phyloP scores from a whole-genome alignment of 1,284 basidiomycete species.

The Ceratobasidium sp. region DNA sequence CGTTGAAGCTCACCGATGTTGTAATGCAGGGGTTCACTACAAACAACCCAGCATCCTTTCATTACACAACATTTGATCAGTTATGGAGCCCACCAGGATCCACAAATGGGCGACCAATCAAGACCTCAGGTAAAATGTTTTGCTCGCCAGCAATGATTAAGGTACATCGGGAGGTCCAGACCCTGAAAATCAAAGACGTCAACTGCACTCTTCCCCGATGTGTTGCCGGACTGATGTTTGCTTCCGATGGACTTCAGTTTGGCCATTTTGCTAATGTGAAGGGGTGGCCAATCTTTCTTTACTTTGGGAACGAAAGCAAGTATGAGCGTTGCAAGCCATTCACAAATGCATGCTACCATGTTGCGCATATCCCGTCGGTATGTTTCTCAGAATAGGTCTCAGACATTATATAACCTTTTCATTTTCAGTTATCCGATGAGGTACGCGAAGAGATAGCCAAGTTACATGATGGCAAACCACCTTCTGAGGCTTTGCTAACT shows the following conservation, averaged over 20 bases:
- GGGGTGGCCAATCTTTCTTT: slow-evolving; percentile 46
- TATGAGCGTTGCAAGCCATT: slow-evolving; percentile 45
- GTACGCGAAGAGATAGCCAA: background rate
- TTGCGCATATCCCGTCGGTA: slow-evolving; percentile 50
- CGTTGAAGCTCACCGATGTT: background rate
- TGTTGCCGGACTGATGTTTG: slow-evolving; percentile 49
- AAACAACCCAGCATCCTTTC: background rate
- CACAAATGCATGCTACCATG: slow-evolving; percentile 45
- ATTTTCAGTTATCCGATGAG: background rate
- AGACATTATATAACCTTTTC: background rate
- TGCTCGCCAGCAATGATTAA: slow-evolving; percentile 1
- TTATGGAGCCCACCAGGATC: background rate
- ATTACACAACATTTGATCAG: background rate
- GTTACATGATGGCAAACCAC: slow-evolving; percentile 7
- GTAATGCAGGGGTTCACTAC: background rate
- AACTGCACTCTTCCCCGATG: background rate
- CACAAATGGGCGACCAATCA: background rate
- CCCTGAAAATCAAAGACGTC: background rate
- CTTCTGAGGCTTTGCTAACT: slow-evolving; percentile 15
- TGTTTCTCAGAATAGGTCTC: background rate
- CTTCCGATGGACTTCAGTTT: slow-evolving; percentile 52
- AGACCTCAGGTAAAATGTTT: slow-evolving; percentile 2
- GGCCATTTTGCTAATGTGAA: slow-evolving; percentile 49
- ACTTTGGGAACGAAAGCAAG: slow-evolving; percentile 49
- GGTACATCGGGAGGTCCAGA: background rate